A percentile compares a stretch with the other conserved stretches of the same genome.
These are phyloP conservation scores for Balamuthia mandrillaris DNA, from an alignment of 208 protist genomes.

Conservation along the genomic window DNA sequence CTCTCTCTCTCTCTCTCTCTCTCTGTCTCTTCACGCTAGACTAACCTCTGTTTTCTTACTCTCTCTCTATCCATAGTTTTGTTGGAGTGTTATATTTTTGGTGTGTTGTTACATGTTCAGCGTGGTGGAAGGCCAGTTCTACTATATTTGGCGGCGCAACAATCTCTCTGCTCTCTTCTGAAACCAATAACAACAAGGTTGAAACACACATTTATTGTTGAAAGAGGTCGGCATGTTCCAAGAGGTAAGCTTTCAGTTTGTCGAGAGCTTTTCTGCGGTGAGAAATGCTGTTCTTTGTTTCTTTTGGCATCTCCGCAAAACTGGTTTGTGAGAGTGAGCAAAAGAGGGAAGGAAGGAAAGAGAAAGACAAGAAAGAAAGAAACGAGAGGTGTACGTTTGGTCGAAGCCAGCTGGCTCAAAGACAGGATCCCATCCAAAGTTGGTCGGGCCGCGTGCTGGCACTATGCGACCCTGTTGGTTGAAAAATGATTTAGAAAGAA, in stretches of 20 bases:
- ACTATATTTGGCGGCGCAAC: no score
- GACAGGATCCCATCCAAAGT: slow-evolving; percentile 89
- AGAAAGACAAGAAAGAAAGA: background rate
- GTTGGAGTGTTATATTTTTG: no score
- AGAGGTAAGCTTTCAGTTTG: slow-evolving; percentile 42
- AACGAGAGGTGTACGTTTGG: slow-evolving; percentile 76
- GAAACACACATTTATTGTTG: no score
- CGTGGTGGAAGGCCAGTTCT: no score
- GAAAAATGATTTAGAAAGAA: background rate
- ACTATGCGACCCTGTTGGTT: slow-evolving; percentile 72
- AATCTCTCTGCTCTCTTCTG: no score
- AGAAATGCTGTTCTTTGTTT: slow-evolving; percentile 90
- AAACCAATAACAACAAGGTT: no score
- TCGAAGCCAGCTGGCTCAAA: slow-evolving; percentile 85
- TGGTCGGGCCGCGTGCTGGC: slow-evolving; percentile 61
- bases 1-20: no score
- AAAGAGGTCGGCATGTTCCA: slow-evolving; percentile 3
- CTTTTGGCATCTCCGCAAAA: slow-evolving; percentile 76
- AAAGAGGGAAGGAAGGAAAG: background rate
- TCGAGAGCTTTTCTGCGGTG: slow-evolving; percentile 80
- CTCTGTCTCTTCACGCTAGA: no score
- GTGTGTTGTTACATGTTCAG: no score
- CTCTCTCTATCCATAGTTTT: no score
- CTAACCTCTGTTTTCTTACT: no score
- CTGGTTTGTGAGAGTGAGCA: slow-evolving; percentile 10